These are phyloP conservation scores for Dionaea muscipula DNA, from an alignment of 179 eudicot species.

Conservation along the genomic window DNA sequence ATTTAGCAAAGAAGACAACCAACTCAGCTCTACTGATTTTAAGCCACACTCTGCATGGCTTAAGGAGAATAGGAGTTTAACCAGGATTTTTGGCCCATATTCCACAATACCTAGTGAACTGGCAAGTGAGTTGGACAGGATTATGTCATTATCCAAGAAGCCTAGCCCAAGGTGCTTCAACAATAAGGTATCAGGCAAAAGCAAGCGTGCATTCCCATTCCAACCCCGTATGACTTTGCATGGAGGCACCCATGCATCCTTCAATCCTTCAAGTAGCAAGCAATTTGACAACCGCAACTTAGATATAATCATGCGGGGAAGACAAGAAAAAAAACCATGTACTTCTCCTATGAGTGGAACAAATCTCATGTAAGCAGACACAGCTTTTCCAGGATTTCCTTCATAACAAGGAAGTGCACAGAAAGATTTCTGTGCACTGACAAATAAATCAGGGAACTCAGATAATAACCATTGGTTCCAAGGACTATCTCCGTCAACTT, in stretches of 20 bases:
- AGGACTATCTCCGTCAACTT: constrained; percentile 90
- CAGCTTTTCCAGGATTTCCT: constrained; percentile 59
- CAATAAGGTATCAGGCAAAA: constrained; percentile 56
- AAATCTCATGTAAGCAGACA: constrained; percentile 74
- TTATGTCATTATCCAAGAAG: constrained; percentile 51
- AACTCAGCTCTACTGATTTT: constrained; percentile 48
- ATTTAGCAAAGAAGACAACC: constrained; percentile 65
- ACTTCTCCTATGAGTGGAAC: constrained; percentile 92
- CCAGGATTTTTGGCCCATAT: constrained; percentile 66
- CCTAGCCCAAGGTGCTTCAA: constrained; percentile 73
- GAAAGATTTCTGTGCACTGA: constrained; percentile 59
- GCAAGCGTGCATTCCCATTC: constrained; percentile 51
- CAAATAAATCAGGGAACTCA: constrained; percentile 75
- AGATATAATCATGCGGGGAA: constrained; percentile 75
- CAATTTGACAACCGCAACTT: constrained; percentile 77
- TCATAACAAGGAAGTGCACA: constrained; percentile 64
- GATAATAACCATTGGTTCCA: constrained; percentile 98
- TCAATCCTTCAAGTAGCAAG: constrained; percentile 62
- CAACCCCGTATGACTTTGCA: constrained; percentile 80
- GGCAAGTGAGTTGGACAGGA: constrained; percentile 64
- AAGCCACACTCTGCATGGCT: constrained; percentile 42
- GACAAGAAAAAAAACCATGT: constrained; percentile 80
- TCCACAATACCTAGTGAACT: constrained; percentile 71
- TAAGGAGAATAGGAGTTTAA: constrained; percentile 54
- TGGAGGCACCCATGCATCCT: constrained; percentile 74